Base-by-base conservation (phyloP, 352 stramenopile species). In the Pythium diclinum region DNA sequence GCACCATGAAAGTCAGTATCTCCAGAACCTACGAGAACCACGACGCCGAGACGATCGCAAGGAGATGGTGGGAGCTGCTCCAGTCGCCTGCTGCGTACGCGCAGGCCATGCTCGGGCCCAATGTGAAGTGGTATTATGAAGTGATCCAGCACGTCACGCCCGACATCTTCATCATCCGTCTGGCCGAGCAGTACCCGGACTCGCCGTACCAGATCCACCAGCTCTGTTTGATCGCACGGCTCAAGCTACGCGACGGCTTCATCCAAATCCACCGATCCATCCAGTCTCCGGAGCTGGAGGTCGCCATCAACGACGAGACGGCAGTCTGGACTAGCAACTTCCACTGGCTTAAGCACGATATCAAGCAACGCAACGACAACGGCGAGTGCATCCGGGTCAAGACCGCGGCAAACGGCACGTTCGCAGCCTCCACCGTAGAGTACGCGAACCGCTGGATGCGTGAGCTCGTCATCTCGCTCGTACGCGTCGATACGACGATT, bases 41-140 rank as follows among this genome's bases (percentile, higher is more conserved):
- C n/a, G 63, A 69, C 34, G 63, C 56, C 28, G 36, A 63, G 38
- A 9, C 21, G 17, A 28, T 64, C 23, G 46, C 47, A 3, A 16
- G 34, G 13, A 16, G 23, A 17, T 69, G 47, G 47, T 69, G 63
- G 63, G n/a, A 63, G 19, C 51, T 69, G 28, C 48, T 56, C n/a
- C 6, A 53, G 16, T 23, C 46, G 16, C 21, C 25, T 13, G 32
- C 36, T 2, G 7, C 23, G 40, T 61, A 55, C 30, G 11, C 17
- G 11, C 38, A 36, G 21, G 28, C 30, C 28, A 48, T 67, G 25
- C 23, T 67, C 1, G 52, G 36, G 8, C 53, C 52, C 3, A 62
- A 47, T 11, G 47, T 46, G 17, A 61, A 57, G 54, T 51, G 21
- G 28, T 58, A 57, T 33, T 48, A 62, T 30, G 33, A 62, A 19